Base-by-base conservation (phyloP, 768 basidiomycete genomes). In the Suillus cothurnatus region DNA sequence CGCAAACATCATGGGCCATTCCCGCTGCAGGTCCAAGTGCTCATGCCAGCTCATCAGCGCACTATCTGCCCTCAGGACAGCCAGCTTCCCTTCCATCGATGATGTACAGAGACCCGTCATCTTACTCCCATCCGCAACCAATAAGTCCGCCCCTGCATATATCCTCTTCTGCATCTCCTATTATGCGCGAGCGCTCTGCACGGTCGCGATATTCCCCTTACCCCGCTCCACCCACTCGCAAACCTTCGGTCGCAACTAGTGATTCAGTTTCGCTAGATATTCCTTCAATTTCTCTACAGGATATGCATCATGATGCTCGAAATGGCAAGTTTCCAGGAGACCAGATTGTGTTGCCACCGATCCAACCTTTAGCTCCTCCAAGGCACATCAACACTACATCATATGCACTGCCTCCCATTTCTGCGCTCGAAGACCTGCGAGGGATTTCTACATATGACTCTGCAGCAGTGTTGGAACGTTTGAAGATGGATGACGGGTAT, bases 371-470 rank as follows among this genome's bases (percentile, higher is more conserved):
- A 17, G 70, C 68, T 5, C 69, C 71, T 1, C 67, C 73, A 2
- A 72, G 67, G 56, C 71, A 71, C 49, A 68, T 75, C 19, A 76
- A 70, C 32, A 75, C 76, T 19, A 74, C 81, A 2, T 76, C 80
- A 2, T 88, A 88, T 66, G 85, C 88, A 2, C 72, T 91, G 4
- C 90, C 89, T 1, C 88, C 89, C 1, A 90, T 91, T 63, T 87
- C 89, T 8, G 85, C 88, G 0, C 76, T 93, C 69, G 90, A 91
- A 72, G 86, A 86, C 65, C 72, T 88, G 58, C 81, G 87, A 11
- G 86, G 86, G 3, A 76, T 84, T 26, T 73, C 77, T 70, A 74
- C 80, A 66, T 64, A 81, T 43, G 88, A 91, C 71, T 86, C 89
- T 0, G 85, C 87, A 6, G 86, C 88, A 7, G 90, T 92, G 8